phyloP scores from a whole-genome alignment of 140 eudicot species.

The Cichorium intybus region DNA sequence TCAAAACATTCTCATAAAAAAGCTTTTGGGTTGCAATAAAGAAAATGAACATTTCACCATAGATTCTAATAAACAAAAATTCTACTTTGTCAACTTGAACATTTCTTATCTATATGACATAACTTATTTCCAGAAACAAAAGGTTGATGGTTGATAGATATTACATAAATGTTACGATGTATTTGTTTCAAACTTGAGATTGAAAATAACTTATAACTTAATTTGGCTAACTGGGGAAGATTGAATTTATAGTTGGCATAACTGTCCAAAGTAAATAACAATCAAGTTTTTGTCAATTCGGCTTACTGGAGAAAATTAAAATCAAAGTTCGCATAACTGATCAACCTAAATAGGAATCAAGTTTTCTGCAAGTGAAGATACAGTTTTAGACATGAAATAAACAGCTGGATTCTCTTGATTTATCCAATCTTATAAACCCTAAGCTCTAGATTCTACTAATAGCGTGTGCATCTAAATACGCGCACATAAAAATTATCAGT shows the following conservation, averaged over 20 bases:
- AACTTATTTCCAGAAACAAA: slow-evolving; percentile 7
- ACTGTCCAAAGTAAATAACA: neutral
- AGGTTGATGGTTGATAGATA: neutral
- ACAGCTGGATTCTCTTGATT: neutral
- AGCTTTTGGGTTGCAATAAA: neutral
- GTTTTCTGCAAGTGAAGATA: slow-evolving; percentile 10
- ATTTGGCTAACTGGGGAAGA: neutral
- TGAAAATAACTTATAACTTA: neutral
- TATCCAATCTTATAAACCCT: neutral
- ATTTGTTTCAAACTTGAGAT: neutral
- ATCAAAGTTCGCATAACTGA: slow-evolving; percentile 1
- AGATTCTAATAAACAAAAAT: neutral
- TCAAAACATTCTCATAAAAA: slow-evolving; percentile 7
- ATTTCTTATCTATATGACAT: neutral
- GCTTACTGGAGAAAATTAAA: neutral
- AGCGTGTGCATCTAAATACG: slow-evolving; percentile 1
- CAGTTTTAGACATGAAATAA: slow-evolving; percentile 11
- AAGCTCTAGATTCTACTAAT: slow-evolving; percentile 16
- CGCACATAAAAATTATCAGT: neutral
- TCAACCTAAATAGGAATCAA: slow-evolving; percentile 8
- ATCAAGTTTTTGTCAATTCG: neutral
- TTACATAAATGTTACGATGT: neutral
- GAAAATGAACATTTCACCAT: neutral
- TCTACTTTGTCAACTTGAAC: no score
- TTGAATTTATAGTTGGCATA: neutral